Base-by-base conservation (phyloP, 306 rosid genomes). In the Castanea mollissima region DNA sequence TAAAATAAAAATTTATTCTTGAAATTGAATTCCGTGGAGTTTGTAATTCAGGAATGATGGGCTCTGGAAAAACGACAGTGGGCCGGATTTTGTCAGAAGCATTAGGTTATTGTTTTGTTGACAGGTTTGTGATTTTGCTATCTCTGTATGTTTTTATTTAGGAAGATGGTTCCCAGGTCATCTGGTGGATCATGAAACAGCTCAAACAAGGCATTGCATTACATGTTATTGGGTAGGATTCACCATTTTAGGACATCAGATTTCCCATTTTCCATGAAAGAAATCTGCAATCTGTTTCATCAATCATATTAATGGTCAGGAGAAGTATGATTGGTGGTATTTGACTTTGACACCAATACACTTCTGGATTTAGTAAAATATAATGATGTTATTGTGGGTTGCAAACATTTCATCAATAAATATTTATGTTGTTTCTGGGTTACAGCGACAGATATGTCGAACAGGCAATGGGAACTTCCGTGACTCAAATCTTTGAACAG, bases 401-500 rank as follows among this genome's bases (percentile, higher is more conserved):
- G 52, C 18, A 8, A 19, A 35, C 25, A 34, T n/a, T 68, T 68
- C 72, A 7, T 18, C 41, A 18, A 68, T 14, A 27, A 16, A 68
- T 3, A 38, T 68, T 23, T 68, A 68, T 31, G 6, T 35, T n/a
- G 27, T 34, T 35, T 68, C 16, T 68, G 29, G 25, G 25, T 51
- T 6, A 55, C 83, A 79, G 83, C 63, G 83, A 79, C 38, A 27
- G 51, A 14, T 38, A 13, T 63, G 83, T 73, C 9, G 83, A 79
- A 51, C 34, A 52, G 41, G 55, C 71, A 21, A 10, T 72, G 64
- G 68, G 78, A 73, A 79, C 60, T 52, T 72, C 83, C 16, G 83
- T 79, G 55, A 19, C 78, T 14, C 68, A 73, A 73, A 79, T 73
- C 54, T 79, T 79, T 58, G 59, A 79, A 51, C 58, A 23, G 56